Base-by-base conservation (phyloP, 2,329 filamentous ascomycete species). In the Colletotrichum zoysiae region DNA sequence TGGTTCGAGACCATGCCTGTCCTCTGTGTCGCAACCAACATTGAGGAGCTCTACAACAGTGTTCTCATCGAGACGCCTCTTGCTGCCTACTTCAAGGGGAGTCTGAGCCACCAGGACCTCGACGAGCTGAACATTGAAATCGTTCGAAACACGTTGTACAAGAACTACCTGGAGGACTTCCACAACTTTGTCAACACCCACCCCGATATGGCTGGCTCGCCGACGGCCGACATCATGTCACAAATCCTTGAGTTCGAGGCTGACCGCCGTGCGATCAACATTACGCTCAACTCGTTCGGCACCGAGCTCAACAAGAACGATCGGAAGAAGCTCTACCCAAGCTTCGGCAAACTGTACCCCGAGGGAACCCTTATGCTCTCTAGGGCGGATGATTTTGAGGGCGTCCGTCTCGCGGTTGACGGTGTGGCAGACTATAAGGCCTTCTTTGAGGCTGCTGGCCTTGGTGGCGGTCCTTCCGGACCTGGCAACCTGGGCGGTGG, bases 1-100 rank as follows among this genome's bases (percentile, higher is more conserved):
- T 98, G 95, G 95, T 99, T 99, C 81, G 96, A 99, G 86, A 98
- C 96, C 11, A 95, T 99, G 92, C 97, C 96, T 0, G 96, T 98
- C 4, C 92, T 99, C 65, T 98, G 95, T 80, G 95, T 98, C 56
- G 96, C 96, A 42, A 98, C 95, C 62, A 99, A 98, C 82, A 97
- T 98, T 75, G 96, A 99, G 84, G 96, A 99, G 81, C 88, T 99
- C 48, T 99, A 99, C 88, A 99, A 98, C 86, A 97, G 93, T 57
- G 96, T 99, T 23, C 86, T 99, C 76, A 95, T 99, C 76, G 96
- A 99, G 85, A 99, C 96, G 4, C 96, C 96, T 5, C 87, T 99
- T 59, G 96, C 96, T 18, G 92, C 94, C 11, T 99, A 97, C 85
- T 99, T 99, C 89, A 98, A 99, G 85, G 94, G 95, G 77, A 97